These are phyloP conservation scores for Trichomonascaceae sp. DNA, from an alignment of 1,139 yeast genomes.

Conservation along the genomic window DNA sequence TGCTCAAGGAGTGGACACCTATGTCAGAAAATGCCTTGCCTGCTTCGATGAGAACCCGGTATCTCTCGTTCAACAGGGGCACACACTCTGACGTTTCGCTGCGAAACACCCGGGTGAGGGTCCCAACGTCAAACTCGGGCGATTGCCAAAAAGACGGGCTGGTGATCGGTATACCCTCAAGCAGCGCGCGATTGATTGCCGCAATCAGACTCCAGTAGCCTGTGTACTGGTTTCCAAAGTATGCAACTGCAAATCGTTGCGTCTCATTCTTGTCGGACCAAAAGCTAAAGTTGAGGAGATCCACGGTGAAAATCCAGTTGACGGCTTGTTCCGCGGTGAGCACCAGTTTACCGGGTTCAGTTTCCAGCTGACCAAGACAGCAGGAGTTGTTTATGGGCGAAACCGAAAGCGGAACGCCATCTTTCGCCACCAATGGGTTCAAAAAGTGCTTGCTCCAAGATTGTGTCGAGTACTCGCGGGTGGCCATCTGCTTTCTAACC, in stretches of 20 bases:
- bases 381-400: no score
- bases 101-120: constrained; percentile 20
- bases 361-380: no score
- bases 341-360: not conserved
- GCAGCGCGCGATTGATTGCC: constrained; percentile 30
- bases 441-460: not conserved
- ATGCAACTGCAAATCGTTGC: constrained; percentile 25
- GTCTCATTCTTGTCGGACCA: constrained; percentile 28
- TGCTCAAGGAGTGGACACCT: constrained; percentile 12
- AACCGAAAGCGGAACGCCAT: not conserved
- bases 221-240: constrained; percentile 24
- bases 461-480: not conserved
- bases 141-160: constrained; percentile 25
- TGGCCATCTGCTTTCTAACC: not conserved
- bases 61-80: constrained; percentile 26
- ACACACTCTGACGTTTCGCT: constrained; percentile 22
- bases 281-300: constrained; percentile 30
- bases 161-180: constrained; percentile 25
- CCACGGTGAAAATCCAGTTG: constrained; percentile 32
- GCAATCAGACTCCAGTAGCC: constrained; percentile 35
- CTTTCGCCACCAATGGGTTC: not conserved
- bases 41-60: constrained; percentile 26
- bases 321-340: constrained; percentile 11
- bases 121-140: constrained; percentile 16
- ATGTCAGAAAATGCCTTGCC: constrained; percentile 18